Conservation (phyloP, 202 grass and related monocot genomes). For the Panicum hallii region DNA sequence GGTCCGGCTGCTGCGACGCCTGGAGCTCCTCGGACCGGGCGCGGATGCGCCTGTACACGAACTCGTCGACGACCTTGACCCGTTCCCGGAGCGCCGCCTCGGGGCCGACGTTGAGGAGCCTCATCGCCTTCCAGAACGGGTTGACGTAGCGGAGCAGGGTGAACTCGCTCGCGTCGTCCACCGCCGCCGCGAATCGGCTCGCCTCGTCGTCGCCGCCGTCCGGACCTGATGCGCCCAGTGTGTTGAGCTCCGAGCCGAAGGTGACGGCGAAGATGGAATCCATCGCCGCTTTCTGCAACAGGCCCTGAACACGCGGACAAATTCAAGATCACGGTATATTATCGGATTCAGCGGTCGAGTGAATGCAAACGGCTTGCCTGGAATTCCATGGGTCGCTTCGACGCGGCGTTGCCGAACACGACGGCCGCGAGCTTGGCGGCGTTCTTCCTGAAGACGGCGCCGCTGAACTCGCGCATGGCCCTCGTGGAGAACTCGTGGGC, state of each 20-base stretch:
- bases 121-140: constrained; percentile 66
- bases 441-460: constrained; percentile 51
- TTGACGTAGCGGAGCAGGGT: constrained; percentile 61
- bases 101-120: background rate
- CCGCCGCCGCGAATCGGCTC: constrained; percentile 53
- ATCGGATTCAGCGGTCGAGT: too few species aligned
- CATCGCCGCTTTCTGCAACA: constrained; percentile 66
- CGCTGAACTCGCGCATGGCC: constrained; percentile 58
- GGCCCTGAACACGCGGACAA: background rate
- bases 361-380: constrained; percentile 34
- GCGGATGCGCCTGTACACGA: too few species aligned
- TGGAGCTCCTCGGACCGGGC: constrained; percentile 34
- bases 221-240: constrained; percentile 5
- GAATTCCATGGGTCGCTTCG: constrained; percentile 53
- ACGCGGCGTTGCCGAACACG: constrained; percentile 9
- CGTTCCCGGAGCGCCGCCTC: too few species aligned
- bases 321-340: too few species aligned
- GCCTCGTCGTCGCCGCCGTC: constrained; percentile 33
- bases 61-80: too few species aligned
- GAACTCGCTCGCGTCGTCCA: constrained; percentile 68
- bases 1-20: too few species aligned
- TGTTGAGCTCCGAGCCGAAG: constrained; percentile 59
- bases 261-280: constrained; percentile 61
- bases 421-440: constrained; percentile 51
- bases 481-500: constrained; percentile 58